A percentile compares a stretch with the other conserved stretches of the same genome.
These are phyloP conservation scores for Fusarium acutatum DNA, from an alignment of 2,329 filamentous ascomycete species.

Conservation along the genomic window DNA sequence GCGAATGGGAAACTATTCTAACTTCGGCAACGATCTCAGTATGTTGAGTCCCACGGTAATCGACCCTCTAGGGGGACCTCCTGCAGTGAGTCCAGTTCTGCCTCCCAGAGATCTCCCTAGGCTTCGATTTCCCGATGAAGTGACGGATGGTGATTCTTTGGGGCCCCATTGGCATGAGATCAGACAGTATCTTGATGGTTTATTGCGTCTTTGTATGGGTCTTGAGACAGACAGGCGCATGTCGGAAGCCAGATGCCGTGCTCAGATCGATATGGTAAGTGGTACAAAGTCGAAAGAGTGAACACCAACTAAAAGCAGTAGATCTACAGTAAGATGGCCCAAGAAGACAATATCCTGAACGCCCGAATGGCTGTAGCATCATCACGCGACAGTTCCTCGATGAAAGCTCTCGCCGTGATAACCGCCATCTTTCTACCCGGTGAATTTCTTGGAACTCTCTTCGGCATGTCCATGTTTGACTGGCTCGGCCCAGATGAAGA, in stretches of 20 bases:
- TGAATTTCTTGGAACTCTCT: conserved; percentile 56
- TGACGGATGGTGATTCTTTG: conserved; percentile 42
- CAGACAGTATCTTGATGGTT: conserved; percentile 55
- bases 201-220: conserved; percentile 54
- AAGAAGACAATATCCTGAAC: conserved; percentile 58
- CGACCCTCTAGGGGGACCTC: conserved; percentile 33
- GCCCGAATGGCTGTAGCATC: conserved; percentile 53
- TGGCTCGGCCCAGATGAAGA: conserved; percentile 52
- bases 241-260: conserved; percentile 56
- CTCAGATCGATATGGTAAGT: conserved; percentile 57
- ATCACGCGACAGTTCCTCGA: conserved; percentile 55
- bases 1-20: conserved; percentile 35
- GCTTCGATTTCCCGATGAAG: conserved; percentile 23
- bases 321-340: conserved; percentile 60
- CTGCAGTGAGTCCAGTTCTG: conserved; percentile 40
- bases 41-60: conserved; percentile 39
- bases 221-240: conserved; percentile 57
- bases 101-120: conserved; percentile 30
- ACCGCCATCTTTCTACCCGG: conserved; percentile 58
- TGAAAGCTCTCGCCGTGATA: conserved; percentile 59
- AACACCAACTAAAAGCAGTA: conserved; percentile 25
- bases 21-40: conserved; percentile 36
- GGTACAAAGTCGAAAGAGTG: too few relatives aligned
- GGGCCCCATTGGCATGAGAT: conserved; percentile 57
- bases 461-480: conserved; percentile 59